Evolutionary conservation across 352 stramenopile genomes (phyloP), one percentile per base, ranked within the genome.

Genomic region (Hyaloperonospora brassicae): DNA sequence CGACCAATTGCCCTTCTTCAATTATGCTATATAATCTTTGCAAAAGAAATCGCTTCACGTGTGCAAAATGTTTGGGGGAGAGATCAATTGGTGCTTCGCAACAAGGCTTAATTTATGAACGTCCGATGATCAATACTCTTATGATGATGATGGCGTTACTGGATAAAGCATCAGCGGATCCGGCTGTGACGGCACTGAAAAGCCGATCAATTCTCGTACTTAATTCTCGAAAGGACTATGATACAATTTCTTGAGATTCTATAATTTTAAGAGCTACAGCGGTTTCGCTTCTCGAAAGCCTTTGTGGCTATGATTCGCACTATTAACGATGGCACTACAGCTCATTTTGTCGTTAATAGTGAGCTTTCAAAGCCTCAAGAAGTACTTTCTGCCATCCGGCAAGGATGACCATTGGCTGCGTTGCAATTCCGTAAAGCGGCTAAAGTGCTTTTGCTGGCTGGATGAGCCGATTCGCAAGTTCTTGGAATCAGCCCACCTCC

Each of bases 101-200:
- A 13, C 31, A 43, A 34, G 31, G 34, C 0, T 42, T 52, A 13
- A n/a, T 50, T 3, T 14, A 50, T 21, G 43, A 14, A 35, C 24
- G 24, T n/a, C 3, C 17, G 9, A 36, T 48, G 43, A 11, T 13
- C 43, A 40, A 41, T 0, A 13, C 44, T 2, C 14, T 50, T 4
- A 50, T 50, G 44, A 40, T 39, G 27, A 50, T 50, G 44, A 12
- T 50, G 27, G 3, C 2, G 0, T n/a, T 45, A 8, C 12, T 39
- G 12, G n/a, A 5, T 5, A 45, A 9, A 24, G 17, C 39, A 14
- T 23, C 5, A 21, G 39, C 5, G 2, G 9, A 45, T 13, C 5
- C n/a, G 6, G 7, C 5, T 0, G 1, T 27, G n/a, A 2, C 17
- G 25, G 14, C 5, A 9, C 0, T n/a, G 11, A 1, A 40, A 3